A percentile compares a stretch with the other conserved stretches of the same genome.
Conservation (phyloP, 345 rosid genomes). For the Hypericum androsaemum region DNA sequence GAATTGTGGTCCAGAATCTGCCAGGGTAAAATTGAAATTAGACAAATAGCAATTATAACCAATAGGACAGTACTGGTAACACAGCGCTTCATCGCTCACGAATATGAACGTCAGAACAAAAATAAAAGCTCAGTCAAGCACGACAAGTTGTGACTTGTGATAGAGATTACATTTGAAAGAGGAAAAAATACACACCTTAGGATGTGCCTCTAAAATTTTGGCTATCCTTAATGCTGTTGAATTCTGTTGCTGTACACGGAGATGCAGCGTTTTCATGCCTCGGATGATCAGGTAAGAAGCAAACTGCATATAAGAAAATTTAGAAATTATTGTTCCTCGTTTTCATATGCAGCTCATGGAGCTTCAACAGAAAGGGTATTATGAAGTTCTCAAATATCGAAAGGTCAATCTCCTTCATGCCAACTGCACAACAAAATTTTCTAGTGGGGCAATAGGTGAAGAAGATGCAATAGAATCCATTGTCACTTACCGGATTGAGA, state of each 20-base stretch:
- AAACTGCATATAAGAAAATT: conserved; percentile 35
- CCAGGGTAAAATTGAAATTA: too few relatives aligned
- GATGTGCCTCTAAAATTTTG: conserved; percentile 99
- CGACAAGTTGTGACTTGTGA: too few relatives aligned
- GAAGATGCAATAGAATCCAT: too few relatives aligned
- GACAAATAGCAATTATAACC: too few relatives aligned
- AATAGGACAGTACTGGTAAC: too few relatives aligned
- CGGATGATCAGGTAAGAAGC: conserved; percentile 90
- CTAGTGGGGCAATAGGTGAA: too few relatives aligned
- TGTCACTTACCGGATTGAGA: conserved; percentile 69
- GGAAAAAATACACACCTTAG: conserved; percentile 43
- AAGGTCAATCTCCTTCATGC: conserved; percentile 6
- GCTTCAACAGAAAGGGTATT: neutral
- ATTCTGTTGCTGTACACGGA: conserved; percentile 97
- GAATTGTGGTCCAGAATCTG: too few relatives aligned
- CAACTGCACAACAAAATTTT: neutral
- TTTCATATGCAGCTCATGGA: neutral
- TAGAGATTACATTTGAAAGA: too few relatives aligned
- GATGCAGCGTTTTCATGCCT: conserved; percentile 99
- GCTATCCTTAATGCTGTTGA: conserved; percentile 92
- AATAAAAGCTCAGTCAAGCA: too few relatives aligned
- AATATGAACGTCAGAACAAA: too few relatives aligned
- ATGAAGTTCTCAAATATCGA: too few relatives aligned
- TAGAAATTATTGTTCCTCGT: neutral
- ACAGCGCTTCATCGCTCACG: too few relatives aligned